Evolutionary conservation across 2,329 filamentous ascomycete species (phyloP).

Genomic region (Sarocladium oryzae): DNA sequence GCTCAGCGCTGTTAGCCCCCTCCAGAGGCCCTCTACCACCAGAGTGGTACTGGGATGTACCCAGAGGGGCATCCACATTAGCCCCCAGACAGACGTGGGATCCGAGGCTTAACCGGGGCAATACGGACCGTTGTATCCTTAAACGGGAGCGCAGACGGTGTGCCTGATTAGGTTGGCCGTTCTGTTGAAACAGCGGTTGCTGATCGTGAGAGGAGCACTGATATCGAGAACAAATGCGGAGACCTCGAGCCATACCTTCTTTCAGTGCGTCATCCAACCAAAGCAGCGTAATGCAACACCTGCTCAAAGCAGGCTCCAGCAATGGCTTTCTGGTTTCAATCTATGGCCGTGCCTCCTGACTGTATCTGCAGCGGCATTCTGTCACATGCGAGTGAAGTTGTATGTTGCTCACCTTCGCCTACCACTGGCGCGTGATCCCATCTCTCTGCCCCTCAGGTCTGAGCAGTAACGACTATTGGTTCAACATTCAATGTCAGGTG

Average conservation of each 20-base stretch:
- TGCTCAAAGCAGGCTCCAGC: background rate
- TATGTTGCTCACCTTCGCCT: too few relatives aligned
- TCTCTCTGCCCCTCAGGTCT: too few relatives aligned
- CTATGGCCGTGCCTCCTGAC: too few relatives aligned
- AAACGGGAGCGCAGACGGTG: background rate
- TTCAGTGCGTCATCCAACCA: constrained; percentile 6
- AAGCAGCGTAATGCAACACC: background rate
- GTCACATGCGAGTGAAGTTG: too few relatives aligned
- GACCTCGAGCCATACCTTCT: too few relatives aligned
- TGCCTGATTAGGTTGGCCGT: background rate
- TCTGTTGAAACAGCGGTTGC: background rate
- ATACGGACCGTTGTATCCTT: background rate
- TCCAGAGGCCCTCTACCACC: background rate
- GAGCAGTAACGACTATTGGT: too few relatives aligned
- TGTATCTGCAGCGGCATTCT: too few relatives aligned
- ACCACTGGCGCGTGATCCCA: too few relatives aligned
- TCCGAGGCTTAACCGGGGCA: constrained; percentile 4
- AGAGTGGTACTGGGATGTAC: too few relatives aligned
- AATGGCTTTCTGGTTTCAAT: background rate
- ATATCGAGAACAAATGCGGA: too few relatives aligned
- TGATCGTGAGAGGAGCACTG: too few relatives aligned
- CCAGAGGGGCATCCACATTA: too few relatives aligned
- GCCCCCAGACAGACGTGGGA: background rate
- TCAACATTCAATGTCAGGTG: background rate
- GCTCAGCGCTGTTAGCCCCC: background rate